phyloP scores from a whole-genome alignment of 768 basidiomycete genomes.

The Paxillus ammoniavirescens region DNA sequence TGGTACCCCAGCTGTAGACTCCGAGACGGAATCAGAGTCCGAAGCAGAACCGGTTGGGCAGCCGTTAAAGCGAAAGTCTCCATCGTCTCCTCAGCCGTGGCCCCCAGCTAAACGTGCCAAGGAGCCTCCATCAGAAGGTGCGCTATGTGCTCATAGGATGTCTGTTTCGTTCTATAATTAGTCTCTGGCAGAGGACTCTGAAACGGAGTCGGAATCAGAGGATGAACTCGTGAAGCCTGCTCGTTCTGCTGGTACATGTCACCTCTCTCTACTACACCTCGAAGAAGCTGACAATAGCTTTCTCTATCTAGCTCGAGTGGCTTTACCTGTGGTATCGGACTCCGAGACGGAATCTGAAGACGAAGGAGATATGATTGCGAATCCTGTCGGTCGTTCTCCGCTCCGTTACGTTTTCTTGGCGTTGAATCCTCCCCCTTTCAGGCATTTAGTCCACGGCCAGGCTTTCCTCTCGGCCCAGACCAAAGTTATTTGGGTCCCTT shows the following conservation, averaged over 20 bases:
- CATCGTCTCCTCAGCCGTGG: slow-evolving; percentile 6
- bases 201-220: slow-evolving; percentile 48
- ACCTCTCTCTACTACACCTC: slow-evolving; percentile 6
- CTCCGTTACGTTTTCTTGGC: not conserved
- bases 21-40: slow-evolving; percentile 36
- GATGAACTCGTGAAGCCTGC: slow-evolving; percentile 12
- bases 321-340: slow-evolving; percentile 9
- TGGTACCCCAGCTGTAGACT: slow-evolving; percentile 12
- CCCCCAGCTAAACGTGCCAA: slow-evolving; percentile 20
- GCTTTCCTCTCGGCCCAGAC: slow-evolving; percentile 46
- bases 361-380: slow-evolving; percentile 31
- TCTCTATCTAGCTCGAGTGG: not conserved
- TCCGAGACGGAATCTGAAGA: slow-evolving; percentile 49
- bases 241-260: slow-evolving; percentile 8
- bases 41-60: slow-evolving; percentile 11
- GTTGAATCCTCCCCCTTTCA: slow-evolving; percentile 15
- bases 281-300: not conserved
- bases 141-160: not conserved
- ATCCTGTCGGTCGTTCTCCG: slow-evolving; percentile 24
- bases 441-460: slow-evolving; percentile 50
- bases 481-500: slow-evolving; percentile 46
- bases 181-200: slow-evolving; percentile 35
- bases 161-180: not conserved
- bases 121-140: slow-evolving; percentile 16
- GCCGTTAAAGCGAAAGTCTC: slow-evolving; percentile 25